Evolutionary conservation across 352 stramenopile genomes (phyloP).

Genomic region (Thraustochytrium striatum): DNA sequence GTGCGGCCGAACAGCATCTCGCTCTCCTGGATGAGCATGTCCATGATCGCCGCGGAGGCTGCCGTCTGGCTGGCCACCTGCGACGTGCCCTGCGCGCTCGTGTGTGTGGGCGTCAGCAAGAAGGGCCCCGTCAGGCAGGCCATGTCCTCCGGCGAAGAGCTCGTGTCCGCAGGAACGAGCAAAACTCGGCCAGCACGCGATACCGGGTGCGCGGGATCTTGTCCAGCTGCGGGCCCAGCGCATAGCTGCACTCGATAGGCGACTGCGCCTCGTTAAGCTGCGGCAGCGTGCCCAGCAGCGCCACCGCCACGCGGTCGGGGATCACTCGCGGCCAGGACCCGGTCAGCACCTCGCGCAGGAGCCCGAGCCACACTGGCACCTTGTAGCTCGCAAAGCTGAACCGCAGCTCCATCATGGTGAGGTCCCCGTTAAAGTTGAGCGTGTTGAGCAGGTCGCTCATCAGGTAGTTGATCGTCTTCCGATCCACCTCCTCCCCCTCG

Average conservation of each 20-base stretch:
- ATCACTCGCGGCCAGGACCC: conserved; percentile 29
- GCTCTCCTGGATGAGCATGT: conserved; percentile 41
- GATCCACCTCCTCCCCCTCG: conserved; percentile 22
- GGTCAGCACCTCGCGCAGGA: conserved; percentile 27
- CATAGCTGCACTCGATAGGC: not conserved
- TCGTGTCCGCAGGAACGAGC: conserved; percentile 47
- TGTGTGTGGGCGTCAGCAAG: conserved; percentile 23
- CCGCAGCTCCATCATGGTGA: conserved; percentile 23
- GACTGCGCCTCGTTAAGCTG: not conserved
- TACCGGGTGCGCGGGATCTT: conserved; percentile 31
- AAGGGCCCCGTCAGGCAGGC: conserved; percentile 34
- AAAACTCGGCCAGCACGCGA: conserved; percentile 31
- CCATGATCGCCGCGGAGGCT: conserved; percentile 31
- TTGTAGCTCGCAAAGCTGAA: conserved; percentile 39
- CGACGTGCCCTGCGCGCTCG: conserved; percentile 7
- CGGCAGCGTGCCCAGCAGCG: not conserved
- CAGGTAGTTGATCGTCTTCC: not conserved
- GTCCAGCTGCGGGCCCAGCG: conserved; percentile 34
- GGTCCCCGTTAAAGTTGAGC: conserved; percentile 26
- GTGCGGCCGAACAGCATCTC: conserved; percentile 38
- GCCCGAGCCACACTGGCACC: not conserved
- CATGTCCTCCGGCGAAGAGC: not conserved
- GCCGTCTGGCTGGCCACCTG: conserved; percentile 3
- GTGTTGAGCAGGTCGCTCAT: conserved; percentile 40
- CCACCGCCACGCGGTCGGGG: not conserved